Evolutionary conservation across 108 stramenopile genomes (phyloP), one percentile per base, ranked within the genome.

Genomic region (Nannochloropsis salina): DNA sequence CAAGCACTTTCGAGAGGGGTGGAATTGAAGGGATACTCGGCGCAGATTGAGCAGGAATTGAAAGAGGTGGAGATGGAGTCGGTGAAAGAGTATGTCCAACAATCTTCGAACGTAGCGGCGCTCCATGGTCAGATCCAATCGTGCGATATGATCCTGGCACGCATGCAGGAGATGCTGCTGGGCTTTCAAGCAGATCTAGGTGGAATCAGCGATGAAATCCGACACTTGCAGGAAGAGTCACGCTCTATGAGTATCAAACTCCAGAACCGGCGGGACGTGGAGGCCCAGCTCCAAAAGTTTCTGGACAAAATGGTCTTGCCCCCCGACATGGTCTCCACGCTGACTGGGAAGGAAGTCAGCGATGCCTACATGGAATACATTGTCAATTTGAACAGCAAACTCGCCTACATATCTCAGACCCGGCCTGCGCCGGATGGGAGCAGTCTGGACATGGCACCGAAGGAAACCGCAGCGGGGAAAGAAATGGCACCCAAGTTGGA

Each of bases 121-220:
- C 61, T 92, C 31, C 82, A 91, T 93, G 86, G 86, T 22, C 95
- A 98, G 90, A 91, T 99, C 86, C 93, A 95, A 44, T 94, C 91
- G 22, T 98, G 97, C 86, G 98, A 99, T 87, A 90, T 91, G 82
- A 94, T 97, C 47, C 90, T 99, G 80, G 94, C 93, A n/a, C 90
- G 93, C 11, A 90, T 99, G 93, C 97, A 98, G 85, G 95, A 96
- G 92, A 95, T 98, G 96, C 90, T 99, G 40, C 92, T 97, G 47
- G 97, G 98, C 9, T 99, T 99, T 88, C 97, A 99, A 88, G 97
- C 97, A 3, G 97, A 99, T 89, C 91, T 99, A 43, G 98, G 97
- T 44, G 96, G 96, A 41, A 94, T 99, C 83, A 94, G 93, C 44
- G 95, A 94, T 9, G 99, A 99, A 83, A 99, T 99, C 88, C 93